Base-by-base conservation (phyloP, 73 alveolate genomes). In the Paramecium sexaurelia region DNA sequence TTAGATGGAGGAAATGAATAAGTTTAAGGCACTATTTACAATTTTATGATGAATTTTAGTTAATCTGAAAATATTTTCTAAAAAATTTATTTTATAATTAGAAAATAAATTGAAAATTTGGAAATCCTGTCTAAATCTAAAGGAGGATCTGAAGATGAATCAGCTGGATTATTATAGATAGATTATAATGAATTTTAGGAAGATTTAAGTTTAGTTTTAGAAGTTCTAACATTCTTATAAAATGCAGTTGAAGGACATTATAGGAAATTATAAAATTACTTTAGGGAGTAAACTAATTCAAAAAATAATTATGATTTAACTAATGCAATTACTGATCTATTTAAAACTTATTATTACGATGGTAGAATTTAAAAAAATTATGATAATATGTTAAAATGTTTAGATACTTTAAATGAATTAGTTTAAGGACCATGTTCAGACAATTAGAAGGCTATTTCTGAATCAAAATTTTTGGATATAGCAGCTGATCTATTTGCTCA, bases 351-450 rank as follows among this genome's bases (percentile, higher is more conserved):
- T 40, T 88, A 88, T 51, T 88, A 88, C 71, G 94, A 82, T 22
- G 94, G 83, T 22, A 22, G 83, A 7, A 17, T 45, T 11, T 29
- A 91, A 51, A 71, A 78, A 36, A 66, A 40, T 40, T 93, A 67
- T 83, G 84, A 85, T 35, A 91, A 57, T 56, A 93, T 93, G 75
- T 37, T 78, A 13, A 75, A 91, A 27, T 93, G 96, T 92, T 92
- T 91, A 13, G 93, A 93, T 73, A 91, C 96, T 10, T 61, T 93
- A 11, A 93, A 91, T 93, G 96, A 93, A 55, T 66, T 93, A 13
- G 93, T 93, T 35, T 91, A 93, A 91, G 96, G 96, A 11, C 96
- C 96, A 55, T 93, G 96, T 36, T 29, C 47, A 56, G 94, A 91
- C 2, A 93, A 93, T 37, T 91, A 93, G 20, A 83, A 37, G 13